Evolutionary conservation across 805 yeast species (phyloP), one percentile per base, ranked within the genome.

Genomic region (Yarrowia sp.): DNA sequence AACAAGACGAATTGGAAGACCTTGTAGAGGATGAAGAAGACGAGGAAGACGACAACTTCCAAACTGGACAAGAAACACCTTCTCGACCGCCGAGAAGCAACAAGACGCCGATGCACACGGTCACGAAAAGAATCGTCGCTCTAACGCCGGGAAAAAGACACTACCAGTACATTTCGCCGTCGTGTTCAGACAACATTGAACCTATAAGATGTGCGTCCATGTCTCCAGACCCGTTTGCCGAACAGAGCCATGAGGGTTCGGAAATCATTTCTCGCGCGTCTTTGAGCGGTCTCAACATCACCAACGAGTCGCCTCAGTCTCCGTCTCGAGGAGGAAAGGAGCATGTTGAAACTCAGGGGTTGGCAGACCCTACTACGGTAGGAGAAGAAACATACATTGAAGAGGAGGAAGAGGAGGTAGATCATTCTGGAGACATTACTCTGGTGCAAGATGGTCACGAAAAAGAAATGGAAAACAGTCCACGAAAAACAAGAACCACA

Each of bases 161-260:
- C 17, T 58, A 41, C 32, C 63, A 58, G 63, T 58, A 58, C 51
- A 33, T 58, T 58, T 58, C 63, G 32, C 63, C 63, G 32, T 36
- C 46, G n/a, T 54, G 61, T 38, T 54, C 61, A 14, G 61, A 54
- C 46, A 54, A 38, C 46, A 35, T 54, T 26, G 61, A 36, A 21
- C 61, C 61, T 12, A 54, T 54, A n/a, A 21, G 61, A 19, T 54
- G 61, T n/a, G 46, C 61, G 1, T 54, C 61, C 22, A 36, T 54
- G 61, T 54, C 61, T 7, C 61, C 61, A 2, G 61, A 54, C 40
- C 61, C 61, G 19, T 54, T 54, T 54, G 46, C 46, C 3, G 59
- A 51, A 21, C 24, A 49, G 19, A 51, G 9, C 56, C 8, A 32
- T 22, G 6, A 32, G 12, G 22, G 40, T 16, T 32, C 40, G 1